A percentile compares a stretch with the other conserved stretches of the same genome.
These are phyloP conservation scores for Canavalia gladiata DNA, from an alignment of 306 rosid genomes.

Conservation along the genomic window DNA sequence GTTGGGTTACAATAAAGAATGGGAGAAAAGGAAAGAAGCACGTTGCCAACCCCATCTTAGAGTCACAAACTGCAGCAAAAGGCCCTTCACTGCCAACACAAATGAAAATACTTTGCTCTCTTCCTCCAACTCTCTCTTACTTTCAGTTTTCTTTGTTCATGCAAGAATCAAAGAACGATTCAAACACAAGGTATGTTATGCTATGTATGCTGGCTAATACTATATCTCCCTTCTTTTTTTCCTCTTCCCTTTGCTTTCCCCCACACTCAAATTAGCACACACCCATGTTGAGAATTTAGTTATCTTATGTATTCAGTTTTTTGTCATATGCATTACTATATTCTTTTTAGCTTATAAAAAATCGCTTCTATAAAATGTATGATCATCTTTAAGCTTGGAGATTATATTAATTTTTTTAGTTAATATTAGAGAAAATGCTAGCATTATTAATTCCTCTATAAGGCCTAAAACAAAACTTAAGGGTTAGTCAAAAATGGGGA, in stretches of 20 bases:
- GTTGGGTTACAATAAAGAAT: slow-evolving; percentile 66
- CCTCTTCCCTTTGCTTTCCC: slow-evolving; percentile 27
- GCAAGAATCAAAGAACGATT: slow-evolving; percentile 82
- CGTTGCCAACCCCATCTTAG: slow-evolving; percentile 63
- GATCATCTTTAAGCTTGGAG: slow-evolving; percentile 33
- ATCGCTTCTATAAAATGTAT: slow-evolving; percentile 16
- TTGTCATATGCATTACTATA: slow-evolving; percentile 1
- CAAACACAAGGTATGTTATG: slow-evolving; percentile 73
- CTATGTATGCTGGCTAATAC: background rate
- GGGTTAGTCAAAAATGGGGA: slow-evolving; percentile 2
- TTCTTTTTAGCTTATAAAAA: slow-evolving; percentile 9
- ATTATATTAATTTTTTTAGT: background rate
- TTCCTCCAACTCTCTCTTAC: slow-evolving; percentile 60
- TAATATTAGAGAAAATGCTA: slow-evolving; percentile 18
- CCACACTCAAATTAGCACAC: background rate
- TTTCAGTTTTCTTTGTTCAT: slow-evolving; percentile 73
- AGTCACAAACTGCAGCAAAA: slow-evolving; percentile 43
- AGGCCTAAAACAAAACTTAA: slow-evolving; percentile 10
- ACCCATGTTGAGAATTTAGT: slow-evolving; percentile 1
- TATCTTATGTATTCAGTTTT: background rate
- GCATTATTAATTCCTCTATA: slow-evolving; percentile 23
- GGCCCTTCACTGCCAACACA: slow-evolving; percentile 61
- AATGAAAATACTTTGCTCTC: slow-evolving; percentile 73
- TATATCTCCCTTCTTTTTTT: slow-evolving; percentile 2
- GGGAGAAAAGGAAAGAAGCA: slow-evolving; percentile 62